Evolutionary conservation across 2,329 filamentous ascomycete species (phyloP).

Genomic region (Fusarium luffae): DNA sequence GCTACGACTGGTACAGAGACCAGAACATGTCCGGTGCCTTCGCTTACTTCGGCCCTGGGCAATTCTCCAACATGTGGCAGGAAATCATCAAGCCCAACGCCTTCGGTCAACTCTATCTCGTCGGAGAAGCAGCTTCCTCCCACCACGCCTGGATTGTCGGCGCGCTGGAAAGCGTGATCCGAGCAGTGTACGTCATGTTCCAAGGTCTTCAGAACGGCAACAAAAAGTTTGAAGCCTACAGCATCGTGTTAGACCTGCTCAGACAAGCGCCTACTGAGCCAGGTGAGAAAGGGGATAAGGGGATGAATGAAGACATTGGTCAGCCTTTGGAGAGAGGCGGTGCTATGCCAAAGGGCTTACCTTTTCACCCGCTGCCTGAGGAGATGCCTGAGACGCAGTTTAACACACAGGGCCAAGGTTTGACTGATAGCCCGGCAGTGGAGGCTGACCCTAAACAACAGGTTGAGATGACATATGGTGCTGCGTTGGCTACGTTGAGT

Average conservation of each 20-base stretch:
- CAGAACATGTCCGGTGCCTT: slow-evolving; percentile 40
- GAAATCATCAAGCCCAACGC: slow-evolving; percentile 41
- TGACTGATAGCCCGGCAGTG: not conserved
- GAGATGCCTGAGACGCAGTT: not conserved
- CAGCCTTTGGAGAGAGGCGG: not conserved
- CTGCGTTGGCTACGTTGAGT: not conserved
- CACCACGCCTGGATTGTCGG: slow-evolving; percentile 42
- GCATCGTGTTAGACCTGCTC: not conserved
- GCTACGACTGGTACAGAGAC: slow-evolving; percentile 38
- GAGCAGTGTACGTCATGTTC: slow-evolving; percentile 29
- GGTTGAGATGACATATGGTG: not conserved
- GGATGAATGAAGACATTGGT: not conserved
- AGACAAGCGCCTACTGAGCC: not conserved
- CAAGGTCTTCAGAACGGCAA: slow-evolving; percentile 4
- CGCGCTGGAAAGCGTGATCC: slow-evolving; percentile 36
- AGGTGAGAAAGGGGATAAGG: no score
- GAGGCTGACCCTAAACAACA: not conserved
- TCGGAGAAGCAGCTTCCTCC: slow-evolving; percentile 35
- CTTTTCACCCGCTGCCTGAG: not conserved
- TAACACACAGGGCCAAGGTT: rapidly evolving
- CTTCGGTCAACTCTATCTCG: slow-evolving; percentile 33
- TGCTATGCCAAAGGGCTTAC: not conserved
- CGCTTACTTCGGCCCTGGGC: slow-evolving; percentile 34
- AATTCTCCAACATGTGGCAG: slow-evolving; percentile 42
- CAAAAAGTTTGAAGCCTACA: not conserved